Evolutionary conservation across 768 basidiomycete species (phyloP).

Genomic region (Lentinula boryana): DNA sequence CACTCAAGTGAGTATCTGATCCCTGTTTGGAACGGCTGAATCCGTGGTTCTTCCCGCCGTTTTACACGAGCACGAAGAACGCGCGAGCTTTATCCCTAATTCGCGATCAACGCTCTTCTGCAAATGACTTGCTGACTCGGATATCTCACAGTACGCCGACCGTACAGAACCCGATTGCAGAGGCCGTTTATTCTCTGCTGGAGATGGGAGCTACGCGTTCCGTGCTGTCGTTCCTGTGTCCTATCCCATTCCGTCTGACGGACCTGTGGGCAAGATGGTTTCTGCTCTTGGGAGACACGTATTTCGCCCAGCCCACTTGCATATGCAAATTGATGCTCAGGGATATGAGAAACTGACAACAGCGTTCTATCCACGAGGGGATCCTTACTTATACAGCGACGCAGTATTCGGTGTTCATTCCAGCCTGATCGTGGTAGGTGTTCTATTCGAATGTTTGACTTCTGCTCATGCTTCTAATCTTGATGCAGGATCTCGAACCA

Average conservation of each 20-base stretch:
- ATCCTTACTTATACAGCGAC: constrained; percentile 62
- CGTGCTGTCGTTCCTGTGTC: constrained; percentile 66
- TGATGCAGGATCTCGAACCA: constrained; percentile 40
- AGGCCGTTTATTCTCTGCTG: constrained; percentile 51
- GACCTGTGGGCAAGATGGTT: constrained; percentile 66
- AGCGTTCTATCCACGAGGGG: constrained; percentile 69
- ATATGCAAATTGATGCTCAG: constrained; percentile 56
- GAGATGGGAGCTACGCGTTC: constrained; percentile 64
- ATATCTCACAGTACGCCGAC: constrained; percentile 43
- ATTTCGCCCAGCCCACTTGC: constrained; percentile 76
- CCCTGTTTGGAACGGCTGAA: background rate
- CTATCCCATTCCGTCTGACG: constrained; percentile 78
- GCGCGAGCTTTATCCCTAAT: background rate
- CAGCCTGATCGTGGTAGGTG: constrained; percentile 67
- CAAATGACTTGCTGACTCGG: constrained; percentile 16
- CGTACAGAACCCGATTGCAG: constrained; percentile 65
- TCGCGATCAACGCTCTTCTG: background rate
- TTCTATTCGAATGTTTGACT: background rate
- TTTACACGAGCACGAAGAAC: background rate
- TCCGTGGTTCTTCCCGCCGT: background rate
- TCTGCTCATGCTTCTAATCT: background rate
- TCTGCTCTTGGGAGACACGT: constrained; percentile 56
- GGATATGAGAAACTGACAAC: constrained; percentile 72
- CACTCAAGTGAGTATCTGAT: constrained; percentile 22
- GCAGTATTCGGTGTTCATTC: constrained; percentile 80